Conservation (phyloP, 1,284 basidiomycete species). For the Exobasidium cylindrosporum region DNA sequence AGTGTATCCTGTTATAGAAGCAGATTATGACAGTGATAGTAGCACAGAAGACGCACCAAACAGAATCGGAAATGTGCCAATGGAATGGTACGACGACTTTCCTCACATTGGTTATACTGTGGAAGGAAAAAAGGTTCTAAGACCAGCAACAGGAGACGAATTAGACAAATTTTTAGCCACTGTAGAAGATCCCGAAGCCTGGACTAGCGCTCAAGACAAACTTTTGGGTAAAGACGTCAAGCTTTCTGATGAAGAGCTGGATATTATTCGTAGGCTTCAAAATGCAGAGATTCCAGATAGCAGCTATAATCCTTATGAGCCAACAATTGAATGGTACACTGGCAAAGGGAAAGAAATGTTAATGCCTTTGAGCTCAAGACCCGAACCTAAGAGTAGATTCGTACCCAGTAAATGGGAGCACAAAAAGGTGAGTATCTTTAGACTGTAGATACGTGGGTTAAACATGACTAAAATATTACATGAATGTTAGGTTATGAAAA, state of each 20-base stretch:
- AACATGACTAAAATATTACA: conserved; percentile 64
- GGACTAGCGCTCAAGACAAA: conserved; percentile 93
- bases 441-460: neutral
- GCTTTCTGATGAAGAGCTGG: conserved; percentile 84
- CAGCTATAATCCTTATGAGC: conserved; percentile 76
- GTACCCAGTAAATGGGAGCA: conserved; percentile 99
- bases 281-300: conserved; percentile 87
- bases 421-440: conserved; percentile 67
- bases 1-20: conserved; percentile 87
- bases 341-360: conserved; percentile 88
- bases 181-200: conserved; percentile 84
- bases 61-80: conserved; percentile 88
- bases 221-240: conserved; percentile 80
- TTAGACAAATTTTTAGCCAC: conserved; percentile 94
- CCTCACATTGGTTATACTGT: conserved; percentile 99
- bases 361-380: conserved; percentile 85
- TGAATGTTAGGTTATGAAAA: conserved; percentile 93
- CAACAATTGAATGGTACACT: conserved; percentile 94
- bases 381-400: conserved; percentile 95
- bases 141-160: conserved; percentile 92
- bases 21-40: conserved; percentile 93
- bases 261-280: conserved; percentile 87
- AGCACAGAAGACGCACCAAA: conserved; percentile 94
- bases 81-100: conserved; percentile 99
- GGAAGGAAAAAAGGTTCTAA: conserved; percentile 87